Base-by-base conservation (phyloP, 2,329 filamentous ascomycete species). In the Torrubiella hemipterigena region DNA sequence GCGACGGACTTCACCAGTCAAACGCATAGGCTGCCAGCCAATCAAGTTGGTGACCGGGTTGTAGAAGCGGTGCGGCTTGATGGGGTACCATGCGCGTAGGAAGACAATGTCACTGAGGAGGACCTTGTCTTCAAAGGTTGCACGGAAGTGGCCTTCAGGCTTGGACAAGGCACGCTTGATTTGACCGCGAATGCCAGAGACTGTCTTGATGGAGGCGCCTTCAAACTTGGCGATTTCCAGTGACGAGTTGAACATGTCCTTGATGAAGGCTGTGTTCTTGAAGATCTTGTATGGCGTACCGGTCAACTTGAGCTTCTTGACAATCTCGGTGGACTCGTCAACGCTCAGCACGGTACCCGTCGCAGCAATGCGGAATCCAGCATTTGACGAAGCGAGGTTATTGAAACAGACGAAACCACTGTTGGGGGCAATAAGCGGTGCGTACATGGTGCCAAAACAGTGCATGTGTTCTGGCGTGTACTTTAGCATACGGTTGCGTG, bases 401-500 rank as follows among this genome's bases (percentile, higher is more conserved):
- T 96, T 85, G 42, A 96, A 85, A 55, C 82, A 91, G 43, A 83
- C 87, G 58, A 98, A 96, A 36, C 89, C 86, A 3, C 89, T 94
- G 56, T 94, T 95, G 10, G 93, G 91, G 1, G 91, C 86, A 37
- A 95, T 85, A 7, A 98, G 73, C 0, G 93, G 91, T 0, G 87
- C 91, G 49, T 93, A 96, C 57, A 96, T 86, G 30, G 87, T 94
- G 24, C 75, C 91, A 52, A 93, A 93, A 61, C 93, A 98, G 61
- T 96, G 91, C 86, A 95, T 96, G 52, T 98, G 91, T 63, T 98
- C 93, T 1, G 91, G 93, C 0, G 89, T 95, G 58, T 98, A 98
- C 58, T 98, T 98, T 39, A 98, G 72, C 89, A 98, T 95, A 35
- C 91, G 78, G 58, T 96, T 95, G 40, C 91, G 73, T 17, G 84